Evolutionary conservation across 805 yeast genomes (phyloP).

Genomic region (Yamadazyma endophytica): DNA sequence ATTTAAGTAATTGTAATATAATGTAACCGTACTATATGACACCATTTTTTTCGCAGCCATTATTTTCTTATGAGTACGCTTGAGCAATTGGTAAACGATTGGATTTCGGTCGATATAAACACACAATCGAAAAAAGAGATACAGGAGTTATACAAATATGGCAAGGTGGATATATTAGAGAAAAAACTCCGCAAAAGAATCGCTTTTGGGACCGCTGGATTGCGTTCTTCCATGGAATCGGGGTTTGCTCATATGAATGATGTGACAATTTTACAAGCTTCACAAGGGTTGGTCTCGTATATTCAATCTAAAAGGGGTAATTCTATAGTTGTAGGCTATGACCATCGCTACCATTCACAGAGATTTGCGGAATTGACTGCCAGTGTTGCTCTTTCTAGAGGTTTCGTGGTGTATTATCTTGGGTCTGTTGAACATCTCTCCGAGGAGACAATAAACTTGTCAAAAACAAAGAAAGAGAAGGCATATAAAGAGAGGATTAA

Average conservation of each 20-base stretch:
- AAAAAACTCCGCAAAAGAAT: slow-evolving; percentile 56
- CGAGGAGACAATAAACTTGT: slow-evolving; percentile 15
- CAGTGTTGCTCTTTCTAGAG: slow-evolving; percentile 61
- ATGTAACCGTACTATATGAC: too few relatives aligned
- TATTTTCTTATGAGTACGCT: slow-evolving; percentile 3
- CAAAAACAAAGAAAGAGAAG: neutral
- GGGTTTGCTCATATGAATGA: slow-evolving; percentile 89
- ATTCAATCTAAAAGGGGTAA: slow-evolving; percentile 15
- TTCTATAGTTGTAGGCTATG: slow-evolving; percentile 80
- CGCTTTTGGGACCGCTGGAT: slow-evolving; percentile 90
- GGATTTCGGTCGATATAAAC: slow-evolving; percentile 35
- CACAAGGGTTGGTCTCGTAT: slow-evolving; percentile 72
- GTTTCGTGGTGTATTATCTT: slow-evolving; percentile 66
- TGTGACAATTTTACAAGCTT: slow-evolving; percentile 83
- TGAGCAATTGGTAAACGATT: slow-evolving; percentile 26
- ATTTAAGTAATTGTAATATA: too few relatives aligned
- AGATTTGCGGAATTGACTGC: slow-evolving; percentile 79
- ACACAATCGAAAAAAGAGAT: slow-evolving; percentile 56
- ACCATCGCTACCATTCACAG: slow-evolving; percentile 79
- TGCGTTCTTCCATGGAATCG: slow-evolving; percentile 83
- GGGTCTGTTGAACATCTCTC: slow-evolving; percentile 34
- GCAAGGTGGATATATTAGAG: slow-evolving; percentile 44
- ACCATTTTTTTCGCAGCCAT: too few relatives aligned
- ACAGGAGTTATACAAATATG: slow-evolving; percentile 30
- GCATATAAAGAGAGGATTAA: too few relatives aligned